phyloP scores from a whole-genome alignment of 2,329 filamentous ascomycete species.

The Verticillium nubilum region DNA sequence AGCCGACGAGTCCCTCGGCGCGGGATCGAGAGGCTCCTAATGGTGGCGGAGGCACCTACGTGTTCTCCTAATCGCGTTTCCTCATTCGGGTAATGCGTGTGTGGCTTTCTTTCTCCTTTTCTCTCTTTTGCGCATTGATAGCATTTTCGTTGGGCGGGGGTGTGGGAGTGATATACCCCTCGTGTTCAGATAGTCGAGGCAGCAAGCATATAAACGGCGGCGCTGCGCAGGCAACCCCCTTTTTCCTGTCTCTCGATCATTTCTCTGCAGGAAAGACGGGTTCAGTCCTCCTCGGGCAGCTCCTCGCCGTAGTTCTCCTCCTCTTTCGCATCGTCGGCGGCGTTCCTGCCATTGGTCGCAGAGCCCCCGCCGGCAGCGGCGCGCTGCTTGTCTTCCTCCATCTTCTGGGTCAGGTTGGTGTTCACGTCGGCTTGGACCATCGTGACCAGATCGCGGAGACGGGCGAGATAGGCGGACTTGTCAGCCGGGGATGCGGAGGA shows the following conservation, averaged over 20 bases:
- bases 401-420: conserved; percentile 63
- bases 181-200: background rate
- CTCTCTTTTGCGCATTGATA: conserved; percentile 7
- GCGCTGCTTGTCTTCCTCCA: conserved; percentile 64
- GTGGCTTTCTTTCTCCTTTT: conserved; percentile 3
- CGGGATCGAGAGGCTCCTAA: too few relatives aligned
- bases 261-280: too few relatives aligned
- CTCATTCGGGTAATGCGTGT: background rate
- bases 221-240: background rate
- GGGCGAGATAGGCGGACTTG: conserved; percentile 54
- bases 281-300: conserved; percentile 54
- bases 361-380: conserved; percentile 23
- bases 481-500: conserved; percentile 30
- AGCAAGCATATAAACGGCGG: background rate
- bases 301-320: conserved; percentile 87
- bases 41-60: conserved; percentile 13
- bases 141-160: conserved; percentile 14
- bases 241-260: background rate
- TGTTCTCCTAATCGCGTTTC: background rate
- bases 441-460: conserved; percentile 51
- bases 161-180: background rate
- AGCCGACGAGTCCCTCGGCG: too few relatives aligned
- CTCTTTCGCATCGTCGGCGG: conserved; percentile 50
- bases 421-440: conserved; percentile 64
- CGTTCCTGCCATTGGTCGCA: conserved; percentile 10